phyloP scores from a whole-genome alignment of 176 grass and related monocot species.

The Rhynchospora pubera region DNA sequence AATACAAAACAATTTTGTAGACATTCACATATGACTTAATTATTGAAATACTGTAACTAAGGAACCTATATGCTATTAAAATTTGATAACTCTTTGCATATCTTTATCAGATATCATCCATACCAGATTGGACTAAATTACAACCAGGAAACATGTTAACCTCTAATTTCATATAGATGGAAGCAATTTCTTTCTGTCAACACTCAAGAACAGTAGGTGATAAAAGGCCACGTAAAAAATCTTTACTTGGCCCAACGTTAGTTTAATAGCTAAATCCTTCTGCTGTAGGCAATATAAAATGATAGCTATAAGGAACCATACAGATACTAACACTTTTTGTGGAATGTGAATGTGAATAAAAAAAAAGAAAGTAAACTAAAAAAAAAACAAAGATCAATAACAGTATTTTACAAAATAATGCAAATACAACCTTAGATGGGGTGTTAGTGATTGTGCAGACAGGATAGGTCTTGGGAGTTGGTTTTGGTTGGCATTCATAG shows the following conservation, averaged over 20 bases:
- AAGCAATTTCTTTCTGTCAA: background rate
- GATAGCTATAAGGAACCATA: background rate
- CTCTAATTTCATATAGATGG: background rate
- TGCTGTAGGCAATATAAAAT: background rate
- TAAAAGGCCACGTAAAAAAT: background rate
- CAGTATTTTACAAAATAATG: background rate
- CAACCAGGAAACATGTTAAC: background rate
- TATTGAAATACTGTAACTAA: background rate
- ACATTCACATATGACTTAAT: background rate
- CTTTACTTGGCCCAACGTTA: background rate
- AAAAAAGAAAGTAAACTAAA: background rate
- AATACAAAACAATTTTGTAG: background rate
- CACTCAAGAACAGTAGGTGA: background rate
- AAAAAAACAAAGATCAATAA: background rate
- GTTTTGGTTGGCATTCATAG: conserved; percentile 97
- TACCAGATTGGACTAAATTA: background rate
- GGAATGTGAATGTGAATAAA: background rate
- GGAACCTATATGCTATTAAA: background rate
- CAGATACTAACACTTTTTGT: background rate
- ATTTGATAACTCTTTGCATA: background rate
- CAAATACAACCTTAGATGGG: conserved; percentile 69
- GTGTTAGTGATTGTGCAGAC: conserved; percentile 99
- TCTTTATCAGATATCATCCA: background rate
- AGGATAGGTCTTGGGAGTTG: conserved; percentile 79
- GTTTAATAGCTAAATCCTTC: background rate